A percentile compares a stretch with the other conserved stretches of the same genome.
These are phyloP conservation scores for Candida pseudoviswanathii DNA, from an alignment of 1,139 yeast genomes.

Conservation along the genomic window DNA sequence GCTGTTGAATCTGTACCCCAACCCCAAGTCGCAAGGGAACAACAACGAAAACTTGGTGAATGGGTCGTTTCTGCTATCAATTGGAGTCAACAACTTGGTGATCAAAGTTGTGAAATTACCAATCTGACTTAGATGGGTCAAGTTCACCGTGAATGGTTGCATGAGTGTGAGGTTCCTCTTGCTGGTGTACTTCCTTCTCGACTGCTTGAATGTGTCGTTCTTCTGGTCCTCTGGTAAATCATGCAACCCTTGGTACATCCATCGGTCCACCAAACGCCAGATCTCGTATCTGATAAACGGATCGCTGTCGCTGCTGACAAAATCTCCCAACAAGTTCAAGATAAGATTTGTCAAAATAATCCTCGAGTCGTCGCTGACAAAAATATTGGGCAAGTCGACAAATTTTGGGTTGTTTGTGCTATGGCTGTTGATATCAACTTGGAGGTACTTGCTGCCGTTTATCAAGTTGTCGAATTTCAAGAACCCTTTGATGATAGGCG, in stretches of 20 bases:
- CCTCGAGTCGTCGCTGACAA: slow-evolving; percentile 40
- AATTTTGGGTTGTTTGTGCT: slow-evolving; percentile 19
- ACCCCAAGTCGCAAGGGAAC: slow-evolving; percentile 69
- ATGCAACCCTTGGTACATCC: slow-evolving; percentile 57
- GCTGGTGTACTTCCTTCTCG: slow-evolving; percentile 22
- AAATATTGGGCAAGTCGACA: slow-evolving; percentile 28
- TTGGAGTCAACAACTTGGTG: slow-evolving; percentile 32
- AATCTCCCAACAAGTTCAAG: slow-evolving; percentile 46
- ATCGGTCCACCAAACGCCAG: slow-evolving; percentile 75
- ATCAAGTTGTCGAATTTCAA: slow-evolving; percentile 46
- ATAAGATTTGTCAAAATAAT: slow-evolving; percentile 37
- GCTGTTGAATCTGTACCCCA: slow-evolving; percentile 50
- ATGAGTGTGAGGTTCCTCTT: slow-evolving; percentile 34
- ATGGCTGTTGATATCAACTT: slow-evolving; percentile 18
- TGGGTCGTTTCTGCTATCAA: slow-evolving; percentile 25
- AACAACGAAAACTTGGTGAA: slow-evolving; percentile 47
- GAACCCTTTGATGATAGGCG: slow-evolving; percentile 38
- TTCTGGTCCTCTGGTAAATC: slow-evolving; percentile 16
- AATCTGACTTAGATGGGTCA: slow-evolving; percentile 54
- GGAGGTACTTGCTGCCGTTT: slow-evolving; percentile 21
- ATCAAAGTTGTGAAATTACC: slow-evolving; percentile 62
- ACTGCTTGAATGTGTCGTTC: slow-evolving; percentile 11
- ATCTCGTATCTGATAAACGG: slow-evolving; percentile 45
- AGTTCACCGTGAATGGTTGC: slow-evolving; percentile 35
- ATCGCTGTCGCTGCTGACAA: slow-evolving; percentile 44